These are phyloP conservation scores for Byssochlamys sp. DNA, from an alignment of 2,329 filamentous ascomycete genomes.

Conservation along the genomic window DNA sequence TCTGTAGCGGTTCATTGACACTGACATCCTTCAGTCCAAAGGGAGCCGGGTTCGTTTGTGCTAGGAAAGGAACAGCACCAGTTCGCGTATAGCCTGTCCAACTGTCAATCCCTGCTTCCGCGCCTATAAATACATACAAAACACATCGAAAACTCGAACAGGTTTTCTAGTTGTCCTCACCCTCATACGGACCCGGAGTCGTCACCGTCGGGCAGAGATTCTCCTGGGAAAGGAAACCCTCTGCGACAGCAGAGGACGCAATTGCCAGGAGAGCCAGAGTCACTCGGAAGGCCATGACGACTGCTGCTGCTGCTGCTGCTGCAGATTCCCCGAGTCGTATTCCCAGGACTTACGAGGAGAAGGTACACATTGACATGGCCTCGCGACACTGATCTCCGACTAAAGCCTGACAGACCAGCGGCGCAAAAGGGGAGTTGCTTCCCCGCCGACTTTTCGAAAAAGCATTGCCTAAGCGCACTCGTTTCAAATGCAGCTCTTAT, in stretches of 20 bases:
- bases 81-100: conserved; percentile 38
- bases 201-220: background rate
- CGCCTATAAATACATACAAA: background rate
- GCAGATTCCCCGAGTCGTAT: background rate
- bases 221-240: background rate
- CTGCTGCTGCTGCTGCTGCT: background rate
- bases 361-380: background rate
- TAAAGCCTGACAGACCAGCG: background rate
- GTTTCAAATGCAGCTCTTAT: background rate
- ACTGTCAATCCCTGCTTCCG: background rate
- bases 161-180: background rate
- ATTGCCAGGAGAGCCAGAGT: background rate
- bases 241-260: background rate
- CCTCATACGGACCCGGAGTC: background rate
- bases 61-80: conserved; percentile 59
- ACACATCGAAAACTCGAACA: background rate
- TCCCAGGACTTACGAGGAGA: background rate
- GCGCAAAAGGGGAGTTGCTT: background rate
- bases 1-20: conserved; percentile 62
- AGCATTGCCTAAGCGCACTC: background rate
- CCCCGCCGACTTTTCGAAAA: background rate
- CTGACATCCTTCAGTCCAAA: conserved; percentile 54
- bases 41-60: conserved; percentile 58
- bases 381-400: background rate
- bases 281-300: background rate